These are phyloP conservation scores for Fusarium sp. DNA, from an alignment of 2,329 filamentous ascomycete genomes.

Conservation along the genomic window DNA sequence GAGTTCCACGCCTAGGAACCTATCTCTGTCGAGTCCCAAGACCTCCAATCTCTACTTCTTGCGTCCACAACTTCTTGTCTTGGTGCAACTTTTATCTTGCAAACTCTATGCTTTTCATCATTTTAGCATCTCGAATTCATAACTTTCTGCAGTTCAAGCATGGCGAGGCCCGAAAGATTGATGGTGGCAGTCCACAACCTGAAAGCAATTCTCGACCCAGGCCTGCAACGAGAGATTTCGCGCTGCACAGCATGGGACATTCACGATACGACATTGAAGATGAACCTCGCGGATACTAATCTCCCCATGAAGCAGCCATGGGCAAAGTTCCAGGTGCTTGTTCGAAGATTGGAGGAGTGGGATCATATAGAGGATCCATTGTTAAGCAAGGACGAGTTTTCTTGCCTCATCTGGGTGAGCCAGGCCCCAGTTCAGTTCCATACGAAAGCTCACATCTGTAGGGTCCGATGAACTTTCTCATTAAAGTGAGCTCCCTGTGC, in stretches of 20 bases:
- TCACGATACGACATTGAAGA: neutral
- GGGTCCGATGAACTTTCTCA: constrained; percentile 25
- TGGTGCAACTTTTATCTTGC: neutral
- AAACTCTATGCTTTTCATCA: neutral
- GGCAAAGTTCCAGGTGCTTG: neutral
- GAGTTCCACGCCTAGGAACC: neutral
- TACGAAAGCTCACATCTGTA: neutral
- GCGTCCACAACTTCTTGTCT: neutral
- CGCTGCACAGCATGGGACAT: neutral
- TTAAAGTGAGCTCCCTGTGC: neutral
- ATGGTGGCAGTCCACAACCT: neutral
- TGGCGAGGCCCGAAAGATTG: neutral
- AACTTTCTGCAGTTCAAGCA: neutral
- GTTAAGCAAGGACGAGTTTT: constrained; percentile 3
- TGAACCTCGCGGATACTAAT: neutral
- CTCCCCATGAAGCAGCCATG: neutral
- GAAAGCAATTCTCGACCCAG: neutral
- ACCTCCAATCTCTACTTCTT: neutral
- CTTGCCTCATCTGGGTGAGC: constrained; percentile 21
- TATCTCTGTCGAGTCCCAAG: neutral
- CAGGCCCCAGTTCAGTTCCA: no score
- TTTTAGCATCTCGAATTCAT: neutral
- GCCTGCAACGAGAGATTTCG: neutral
- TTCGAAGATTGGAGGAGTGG: constrained; percentile 18
- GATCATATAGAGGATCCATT: constrained; percentile 9